Conservation (phyloP, 2,329 filamentous ascomycete species). For the Aspergillus brunneoviolaceus region DNA sequence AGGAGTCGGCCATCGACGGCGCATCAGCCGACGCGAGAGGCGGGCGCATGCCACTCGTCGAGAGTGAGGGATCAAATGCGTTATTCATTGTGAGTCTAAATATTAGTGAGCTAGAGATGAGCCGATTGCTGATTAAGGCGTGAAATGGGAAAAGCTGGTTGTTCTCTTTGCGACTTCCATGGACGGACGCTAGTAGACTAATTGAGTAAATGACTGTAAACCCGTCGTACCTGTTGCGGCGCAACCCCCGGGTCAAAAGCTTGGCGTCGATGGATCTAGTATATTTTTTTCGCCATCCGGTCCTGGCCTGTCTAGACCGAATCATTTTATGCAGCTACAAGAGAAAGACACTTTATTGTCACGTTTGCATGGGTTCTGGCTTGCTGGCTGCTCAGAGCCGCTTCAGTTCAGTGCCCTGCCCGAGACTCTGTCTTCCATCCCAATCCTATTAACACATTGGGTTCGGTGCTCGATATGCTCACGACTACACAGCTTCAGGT, state of each 20-base stretch:
- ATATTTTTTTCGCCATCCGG: constrained; percentile 4
- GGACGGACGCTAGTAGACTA: neutral
- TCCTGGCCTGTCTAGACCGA: neutral
- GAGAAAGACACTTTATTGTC: constrained; percentile 1
- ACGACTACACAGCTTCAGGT: constrained; percentile 19
- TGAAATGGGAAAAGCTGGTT: neutral
- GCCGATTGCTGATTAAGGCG: neutral
- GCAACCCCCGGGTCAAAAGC: constrained; percentile 14
- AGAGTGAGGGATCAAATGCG: constrained; percentile 60
- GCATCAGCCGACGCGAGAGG: constrained; percentile 53
- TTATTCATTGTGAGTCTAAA: constrained; percentile 32
- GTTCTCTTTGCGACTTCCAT: neutral
- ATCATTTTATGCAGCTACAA: neutral
- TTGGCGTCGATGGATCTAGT: constrained; percentile 9
- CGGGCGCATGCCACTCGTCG: constrained; percentile 53
- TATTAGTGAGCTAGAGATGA: neutral
- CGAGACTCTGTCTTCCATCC: neutral
- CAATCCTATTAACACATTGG: constrained; percentile 2
- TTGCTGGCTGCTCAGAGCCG: constrained; percentile 8
- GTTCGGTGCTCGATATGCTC: constrained; percentile 30
- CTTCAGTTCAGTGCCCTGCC: neutral
- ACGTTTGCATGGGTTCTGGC: constrained; percentile 6
- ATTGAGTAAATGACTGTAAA: neutral
- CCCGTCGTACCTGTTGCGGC: constrained; percentile 10
- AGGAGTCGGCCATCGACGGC: constrained; percentile 62